Evolutionary conservation across 441 rosid genomes (phyloP).

Genomic region (Syzygium malaccense): DNA sequence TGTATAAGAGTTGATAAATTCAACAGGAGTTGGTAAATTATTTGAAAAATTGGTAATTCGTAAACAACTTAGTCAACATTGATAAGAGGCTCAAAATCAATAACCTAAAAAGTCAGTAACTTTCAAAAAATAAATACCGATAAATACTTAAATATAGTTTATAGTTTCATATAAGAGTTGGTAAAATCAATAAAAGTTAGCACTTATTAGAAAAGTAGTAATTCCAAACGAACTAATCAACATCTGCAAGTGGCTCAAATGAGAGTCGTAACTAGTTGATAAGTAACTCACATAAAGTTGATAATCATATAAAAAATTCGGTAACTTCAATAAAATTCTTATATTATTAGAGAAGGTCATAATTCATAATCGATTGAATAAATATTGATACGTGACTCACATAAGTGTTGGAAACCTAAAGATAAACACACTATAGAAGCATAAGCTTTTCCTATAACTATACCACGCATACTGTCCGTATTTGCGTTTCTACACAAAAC

Average conservation of each 20-base stretch:
- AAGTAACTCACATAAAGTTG: background rate
- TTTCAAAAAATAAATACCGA: background rate
- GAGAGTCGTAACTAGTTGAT: background rate
- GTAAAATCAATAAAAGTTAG: background rate
- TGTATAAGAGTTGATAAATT: background rate
- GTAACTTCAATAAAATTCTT: background rate
- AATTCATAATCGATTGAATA: background rate
- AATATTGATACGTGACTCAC: background rate
- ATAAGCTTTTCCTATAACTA: background rate
- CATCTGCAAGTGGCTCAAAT: background rate
- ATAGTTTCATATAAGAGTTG: fast-evolving
- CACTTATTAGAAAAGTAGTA: background rate
- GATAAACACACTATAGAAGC: background rate
- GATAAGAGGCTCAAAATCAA: background rate
- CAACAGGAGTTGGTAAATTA: background rate
- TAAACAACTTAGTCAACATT: background rate
- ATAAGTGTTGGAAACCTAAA: background rate
- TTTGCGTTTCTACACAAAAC: background rate
- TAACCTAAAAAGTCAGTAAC: background rate
- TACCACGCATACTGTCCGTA: too few species aligned
- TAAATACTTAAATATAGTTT: background rate
- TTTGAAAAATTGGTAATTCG: background rate
- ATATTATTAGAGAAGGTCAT: background rate
- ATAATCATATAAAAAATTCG: background rate
- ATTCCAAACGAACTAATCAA: background rate